Evolutionary conservation across 768 basidiomycete species (phyloP).

Genomic region (Boletus vinaceobasis): DNA sequence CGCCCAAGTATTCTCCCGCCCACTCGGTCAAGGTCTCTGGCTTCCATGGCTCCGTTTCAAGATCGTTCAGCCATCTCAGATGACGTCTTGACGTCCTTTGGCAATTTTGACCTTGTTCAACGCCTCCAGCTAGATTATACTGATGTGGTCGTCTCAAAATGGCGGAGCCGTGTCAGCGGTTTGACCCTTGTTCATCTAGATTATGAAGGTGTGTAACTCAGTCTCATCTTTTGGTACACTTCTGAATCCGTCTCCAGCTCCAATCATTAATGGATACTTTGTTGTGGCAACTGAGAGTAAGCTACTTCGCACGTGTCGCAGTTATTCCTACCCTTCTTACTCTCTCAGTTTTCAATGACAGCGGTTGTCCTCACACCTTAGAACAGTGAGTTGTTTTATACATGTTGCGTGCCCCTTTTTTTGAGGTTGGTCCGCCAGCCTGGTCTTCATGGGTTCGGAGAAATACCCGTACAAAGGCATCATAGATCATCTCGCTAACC

Average conservation of each 20-base stretch:
- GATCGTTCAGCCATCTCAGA: constrained; percentile 20
- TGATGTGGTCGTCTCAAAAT: constrained; percentile 81
- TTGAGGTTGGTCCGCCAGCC: constrained; percentile 37
- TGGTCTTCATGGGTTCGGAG: constrained; percentile 94
- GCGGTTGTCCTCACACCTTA: constrained; percentile 92
- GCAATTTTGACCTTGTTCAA: constrained; percentile 83
- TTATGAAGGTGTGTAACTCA: constrained; percentile 66
- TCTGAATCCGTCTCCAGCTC: constrained; percentile 47
- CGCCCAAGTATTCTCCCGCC: background rate
- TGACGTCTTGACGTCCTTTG: constrained; percentile 39
- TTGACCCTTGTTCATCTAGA: constrained; percentile 87
- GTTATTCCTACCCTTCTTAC: background rate
- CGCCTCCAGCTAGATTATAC: constrained; percentile 72
- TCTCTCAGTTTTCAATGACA: constrained; percentile 81
- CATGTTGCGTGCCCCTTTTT: background rate
- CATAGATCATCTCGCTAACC: constrained; percentile 91
- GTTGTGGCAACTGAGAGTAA: constrained; percentile 87
- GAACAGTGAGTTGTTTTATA: constrained; percentile 68
- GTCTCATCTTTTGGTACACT: background rate
- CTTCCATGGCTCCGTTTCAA: constrained; percentile 30
- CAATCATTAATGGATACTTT: constrained; percentile 89
- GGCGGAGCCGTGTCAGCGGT: constrained; percentile 85
- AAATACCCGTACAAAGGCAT: constrained; percentile 96
- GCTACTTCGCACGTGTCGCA: constrained; percentile 15
- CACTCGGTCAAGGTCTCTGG: constrained; percentile 11